These are phyloP conservation scores for Zymoseptoria tritici DNA, from an alignment of 2,329 filamentous ascomycete genomes.

Conservation along the genomic window DNA sequence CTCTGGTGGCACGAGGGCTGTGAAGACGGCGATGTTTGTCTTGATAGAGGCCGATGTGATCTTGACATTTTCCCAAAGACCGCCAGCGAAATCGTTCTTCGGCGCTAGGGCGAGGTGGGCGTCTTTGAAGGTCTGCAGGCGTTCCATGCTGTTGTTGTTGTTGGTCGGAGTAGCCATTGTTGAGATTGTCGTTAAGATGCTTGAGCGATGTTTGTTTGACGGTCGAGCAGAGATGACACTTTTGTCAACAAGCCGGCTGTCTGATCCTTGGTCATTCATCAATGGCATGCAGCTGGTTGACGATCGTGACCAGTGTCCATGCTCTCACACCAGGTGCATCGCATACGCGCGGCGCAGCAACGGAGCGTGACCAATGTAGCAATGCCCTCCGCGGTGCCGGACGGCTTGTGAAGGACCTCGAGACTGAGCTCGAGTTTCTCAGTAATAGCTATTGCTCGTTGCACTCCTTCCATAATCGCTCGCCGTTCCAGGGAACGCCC, in stretches of 20 bases:
- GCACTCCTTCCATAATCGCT: constrained; percentile 23
- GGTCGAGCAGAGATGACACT: not conserved
- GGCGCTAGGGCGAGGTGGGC: constrained; percentile 6
- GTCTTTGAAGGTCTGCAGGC: not conserved
- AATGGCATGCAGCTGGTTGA: not conserved
- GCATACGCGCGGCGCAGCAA: not conserved
- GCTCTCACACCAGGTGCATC: not conserved
- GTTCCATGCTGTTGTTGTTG: not conserved
- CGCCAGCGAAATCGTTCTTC: constrained; percentile 14
- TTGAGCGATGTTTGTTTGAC: not conserved
- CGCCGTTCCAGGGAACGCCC: constrained; percentile 46
- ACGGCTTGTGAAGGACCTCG: no score
- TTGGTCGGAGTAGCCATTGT: not conserved
- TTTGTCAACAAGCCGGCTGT: not conserved
- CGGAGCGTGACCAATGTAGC: not conserved
- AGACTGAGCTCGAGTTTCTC: no score
- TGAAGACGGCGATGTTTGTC: constrained; percentile 8
- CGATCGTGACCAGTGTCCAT: not conserved
- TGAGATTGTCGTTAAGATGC: not conserved
- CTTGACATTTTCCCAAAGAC: constrained; percentile 10
- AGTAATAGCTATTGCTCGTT: constrained; percentile 28
- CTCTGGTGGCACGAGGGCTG: constrained; percentile 5
- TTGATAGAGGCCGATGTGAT: constrained; percentile 9
- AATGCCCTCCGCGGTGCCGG: not conserved
- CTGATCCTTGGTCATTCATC: not conserved